Evolutionary conservation across 208 protist species (phyloP).

Genomic region (Porcisia hertigi): DNA sequence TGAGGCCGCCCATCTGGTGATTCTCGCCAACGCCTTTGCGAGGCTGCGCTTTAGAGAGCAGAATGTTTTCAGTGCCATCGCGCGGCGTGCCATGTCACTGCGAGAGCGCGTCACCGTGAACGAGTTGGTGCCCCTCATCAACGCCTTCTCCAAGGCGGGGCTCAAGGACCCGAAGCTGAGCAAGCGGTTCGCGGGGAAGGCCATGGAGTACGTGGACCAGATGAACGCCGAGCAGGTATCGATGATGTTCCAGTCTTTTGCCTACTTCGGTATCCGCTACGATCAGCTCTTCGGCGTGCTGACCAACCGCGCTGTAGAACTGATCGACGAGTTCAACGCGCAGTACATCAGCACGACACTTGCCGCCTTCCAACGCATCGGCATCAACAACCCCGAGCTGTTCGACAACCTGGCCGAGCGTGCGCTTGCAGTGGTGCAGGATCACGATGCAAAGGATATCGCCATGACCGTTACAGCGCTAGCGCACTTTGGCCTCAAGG

Average conservation of each 20-base stretch:
- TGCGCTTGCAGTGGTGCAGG: conserved; percentile 86
- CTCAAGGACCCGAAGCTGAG: conserved; percentile 88
- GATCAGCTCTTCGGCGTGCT: conserved; percentile 93
- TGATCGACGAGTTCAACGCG: conserved; percentile 93
- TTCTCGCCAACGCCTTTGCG: conserved; percentile 83
- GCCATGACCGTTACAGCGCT: conserved; percentile 84
- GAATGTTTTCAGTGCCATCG: conserved; percentile 82
- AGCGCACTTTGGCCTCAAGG: conserved; percentile 90
- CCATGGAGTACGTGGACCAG: conserved; percentile 92
- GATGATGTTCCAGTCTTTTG: conserved; percentile 89
- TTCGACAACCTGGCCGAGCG: conserved; percentile 93
- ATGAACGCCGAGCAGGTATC: conserved; percentile 92
- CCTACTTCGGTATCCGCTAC: conserved; percentile 90
- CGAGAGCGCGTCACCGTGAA: conserved; percentile 90
- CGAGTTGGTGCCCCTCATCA: conserved; percentile 87
- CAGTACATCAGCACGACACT: conserved; percentile 91
- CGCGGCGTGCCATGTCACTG: conserved; percentile 83
- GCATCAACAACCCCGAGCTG: conserved; percentile 92
- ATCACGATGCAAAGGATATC: conserved; percentile 89
- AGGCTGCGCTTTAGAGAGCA: conserved; percentile 81
- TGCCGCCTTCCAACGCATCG: conserved; percentile 88
- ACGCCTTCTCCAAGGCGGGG: conserved; percentile 82
- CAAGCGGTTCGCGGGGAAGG: conserved; percentile 89
- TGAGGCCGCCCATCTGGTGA: conserved; percentile 86
- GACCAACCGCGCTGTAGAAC: conserved; percentile 91